A percentile compares a stretch with the other conserved stretches of the same genome.
Conservation (phyloP, 2,329 filamentous ascomycete genomes). For the Diplodia intermedia region DNA sequence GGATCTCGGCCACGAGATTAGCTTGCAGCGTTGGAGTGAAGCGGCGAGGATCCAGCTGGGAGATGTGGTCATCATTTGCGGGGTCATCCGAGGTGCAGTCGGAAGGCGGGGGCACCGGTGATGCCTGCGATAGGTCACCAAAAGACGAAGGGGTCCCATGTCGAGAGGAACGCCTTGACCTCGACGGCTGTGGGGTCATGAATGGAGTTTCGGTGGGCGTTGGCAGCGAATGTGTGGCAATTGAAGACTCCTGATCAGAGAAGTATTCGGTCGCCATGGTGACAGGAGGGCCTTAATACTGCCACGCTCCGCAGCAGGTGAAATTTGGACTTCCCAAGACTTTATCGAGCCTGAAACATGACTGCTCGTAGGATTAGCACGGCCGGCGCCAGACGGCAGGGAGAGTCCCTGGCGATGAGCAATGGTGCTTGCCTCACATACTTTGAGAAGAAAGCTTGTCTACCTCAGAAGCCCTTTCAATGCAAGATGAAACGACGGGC, state of each 20-base stretch:
- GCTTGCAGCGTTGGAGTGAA: constrained; percentile 96
- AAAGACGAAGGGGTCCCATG: constrained; percentile 54
- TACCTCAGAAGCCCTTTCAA: constrained; percentile 27
- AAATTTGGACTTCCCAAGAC: constrained; percentile 20
- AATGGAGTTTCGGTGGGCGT: constrained; percentile 76
- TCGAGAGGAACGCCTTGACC: constrained; percentile 70
- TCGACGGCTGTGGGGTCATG: constrained; percentile 62
- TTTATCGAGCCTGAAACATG: constrained; percentile 31
- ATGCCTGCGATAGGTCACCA: constrained; percentile 65
- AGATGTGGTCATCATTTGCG: constrained; percentile 71
- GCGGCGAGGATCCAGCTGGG: constrained; percentile 82
- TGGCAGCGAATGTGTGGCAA: constrained; percentile 63
- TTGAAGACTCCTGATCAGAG: constrained; percentile 53
- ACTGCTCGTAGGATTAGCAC: constrained; percentile 31
- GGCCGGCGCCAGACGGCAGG: constrained; percentile 21
- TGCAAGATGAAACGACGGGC: constrained; percentile 32
- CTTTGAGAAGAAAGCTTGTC: constrained; percentile 29
- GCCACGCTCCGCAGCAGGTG: neutral
- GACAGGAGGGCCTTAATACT: constrained; percentile 20
- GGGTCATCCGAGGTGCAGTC: constrained; percentile 59
- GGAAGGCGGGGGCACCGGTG: constrained; percentile 63
- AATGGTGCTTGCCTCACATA: constrained; percentile 28
- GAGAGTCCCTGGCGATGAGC: constrained; percentile 21
- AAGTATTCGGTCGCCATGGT: constrained; percentile 55
- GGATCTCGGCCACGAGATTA: constrained; percentile 91